These are phyloP conservation scores for Suhomyces pyralidae DNA, from an alignment of 805 yeast genomes.

Conservation along the genomic window DNA sequence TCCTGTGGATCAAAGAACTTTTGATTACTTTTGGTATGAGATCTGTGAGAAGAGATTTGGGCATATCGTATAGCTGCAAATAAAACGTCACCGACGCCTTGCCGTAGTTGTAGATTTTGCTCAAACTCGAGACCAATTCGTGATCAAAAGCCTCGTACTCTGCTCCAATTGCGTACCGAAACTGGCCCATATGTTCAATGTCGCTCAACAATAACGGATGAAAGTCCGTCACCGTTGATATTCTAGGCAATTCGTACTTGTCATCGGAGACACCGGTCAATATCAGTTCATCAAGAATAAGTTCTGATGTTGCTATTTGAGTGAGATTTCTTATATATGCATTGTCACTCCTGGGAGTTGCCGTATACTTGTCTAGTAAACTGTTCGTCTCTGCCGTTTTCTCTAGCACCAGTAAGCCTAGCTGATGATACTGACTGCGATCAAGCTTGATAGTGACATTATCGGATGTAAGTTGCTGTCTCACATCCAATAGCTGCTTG, in stretches of 20 bases:
- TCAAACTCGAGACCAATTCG: not conserved
- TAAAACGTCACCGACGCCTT: conserved; percentile 1
- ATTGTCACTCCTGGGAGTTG: not conserved
- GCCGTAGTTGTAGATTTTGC: not conserved
- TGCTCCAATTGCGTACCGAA: not conserved
- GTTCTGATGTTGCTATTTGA: not conserved
- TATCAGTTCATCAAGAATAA: not conserved
- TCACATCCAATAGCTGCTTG: not conserved
- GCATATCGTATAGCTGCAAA: not conserved
- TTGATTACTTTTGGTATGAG: not conserved
- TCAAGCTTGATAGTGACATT: not conserved
- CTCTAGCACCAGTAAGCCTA: not conserved
- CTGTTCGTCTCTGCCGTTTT: not conserved
- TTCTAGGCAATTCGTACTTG: conserved; percentile 5
- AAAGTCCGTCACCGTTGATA: conserved; percentile 2
- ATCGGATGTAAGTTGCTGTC: not conserved
- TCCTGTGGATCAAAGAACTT: not conserved
- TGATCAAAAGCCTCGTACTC: not conserved
- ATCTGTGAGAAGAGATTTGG: not conserved
- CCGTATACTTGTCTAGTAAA: not conserved
- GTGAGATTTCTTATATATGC: not conserved
- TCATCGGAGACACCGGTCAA: not conserved
- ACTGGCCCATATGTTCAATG: not conserved
- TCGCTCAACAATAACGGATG: conserved; percentile 7
- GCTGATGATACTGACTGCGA: not conserved